Percentiles rank a stretch among this genome's conserved stretches.
These are phyloP conservation scores for Hypoxylon sp. DNA, from an alignment of 2,329 filamentous ascomycete genomes.

Conservation along the genomic window DNA sequence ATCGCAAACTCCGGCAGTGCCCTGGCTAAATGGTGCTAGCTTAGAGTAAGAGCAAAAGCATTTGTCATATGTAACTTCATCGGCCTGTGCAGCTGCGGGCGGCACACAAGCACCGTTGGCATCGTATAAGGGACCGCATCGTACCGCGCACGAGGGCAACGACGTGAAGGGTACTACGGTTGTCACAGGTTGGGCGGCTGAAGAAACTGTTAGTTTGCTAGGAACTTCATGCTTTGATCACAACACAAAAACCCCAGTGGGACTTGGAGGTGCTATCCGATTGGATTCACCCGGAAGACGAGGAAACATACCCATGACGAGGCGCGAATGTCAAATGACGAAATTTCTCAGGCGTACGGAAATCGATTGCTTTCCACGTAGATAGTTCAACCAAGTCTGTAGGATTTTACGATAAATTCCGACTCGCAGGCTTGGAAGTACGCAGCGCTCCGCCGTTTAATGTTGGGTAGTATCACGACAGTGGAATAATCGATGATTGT, in stretches of 20 bases:
- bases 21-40: conserved; percentile 71
- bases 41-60: conserved; percentile 81
- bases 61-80: conserved; percentile 69
- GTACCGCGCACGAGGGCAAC: conserved; percentile 74
- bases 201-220: conserved; percentile 11
- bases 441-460: conserved; percentile 10
- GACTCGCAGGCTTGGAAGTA: conserved; percentile 22
- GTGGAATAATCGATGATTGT: conserved; percentile 16
- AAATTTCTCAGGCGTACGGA: conserved; percentile 10
- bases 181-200: conserved; percentile 54
- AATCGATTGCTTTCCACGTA: conserved; percentile 10
- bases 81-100: conserved; percentile 64
- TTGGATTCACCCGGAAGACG: neutral
- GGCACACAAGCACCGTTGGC: conserved; percentile 81
- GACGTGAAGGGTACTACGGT: conserved; percentile 70
- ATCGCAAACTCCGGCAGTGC: conserved; percentile 74
- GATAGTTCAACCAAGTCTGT: conserved; percentile 5
- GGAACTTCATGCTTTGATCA: conserved; percentile 4
- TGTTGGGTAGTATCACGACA: conserved; percentile 34
- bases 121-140: conserved; percentile 74
- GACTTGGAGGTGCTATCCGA: neutral
- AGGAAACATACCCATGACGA: conserved; percentile 40
- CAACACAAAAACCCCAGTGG: neutral
- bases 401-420: conserved; percentile 10
- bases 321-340: conserved; percentile 5